phyloP scores from a whole-genome alignment of 176 grass and related monocot species.

The Calamus simplicifolius region DNA sequence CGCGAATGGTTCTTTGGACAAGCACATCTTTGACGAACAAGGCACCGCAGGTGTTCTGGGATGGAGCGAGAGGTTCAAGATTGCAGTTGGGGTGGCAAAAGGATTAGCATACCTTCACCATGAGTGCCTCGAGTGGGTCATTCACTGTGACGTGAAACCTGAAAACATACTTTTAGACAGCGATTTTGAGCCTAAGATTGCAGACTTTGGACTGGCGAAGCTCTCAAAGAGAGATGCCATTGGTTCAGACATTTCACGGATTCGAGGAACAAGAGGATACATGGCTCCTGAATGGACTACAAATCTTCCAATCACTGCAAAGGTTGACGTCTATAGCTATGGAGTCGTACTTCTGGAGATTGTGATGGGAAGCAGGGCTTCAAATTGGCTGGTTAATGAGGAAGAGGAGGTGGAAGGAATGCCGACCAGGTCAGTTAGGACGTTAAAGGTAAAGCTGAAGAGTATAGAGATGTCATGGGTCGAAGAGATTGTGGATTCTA shows the following conservation, averaged over 20 bases:
- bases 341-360: too few species aligned
- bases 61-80: constrained; percentile 27
- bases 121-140: constrained; percentile 50
- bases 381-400: too few species aligned
- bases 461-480: too few species aligned
- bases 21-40: constrained; percentile 10
- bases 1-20: constrained; percentile 23
- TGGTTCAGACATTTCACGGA: constrained; percentile 12
- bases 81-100: constrained; percentile 26
- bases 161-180: constrained; percentile 23
- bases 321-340: too few species aligned
- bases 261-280: neutral
- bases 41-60: neutral
- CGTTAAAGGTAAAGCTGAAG: too few species aligned
- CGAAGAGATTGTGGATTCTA: too few species aligned
- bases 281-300: too few species aligned
- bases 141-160: constrained; percentile 56
- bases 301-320: too few species aligned
- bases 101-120: constrained; percentile 44
- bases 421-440: too few species aligned
- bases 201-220: constrained; percentile 22
- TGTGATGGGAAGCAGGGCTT: too few species aligned
- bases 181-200: constrained; percentile 31
- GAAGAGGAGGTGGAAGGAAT: too few species aligned
- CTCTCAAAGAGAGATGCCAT: constrained; percentile 8